phyloP scores from a whole-genome alignment of 371 early-diverging fungal genomes.

The Rhizopus stolonifer region DNA sequence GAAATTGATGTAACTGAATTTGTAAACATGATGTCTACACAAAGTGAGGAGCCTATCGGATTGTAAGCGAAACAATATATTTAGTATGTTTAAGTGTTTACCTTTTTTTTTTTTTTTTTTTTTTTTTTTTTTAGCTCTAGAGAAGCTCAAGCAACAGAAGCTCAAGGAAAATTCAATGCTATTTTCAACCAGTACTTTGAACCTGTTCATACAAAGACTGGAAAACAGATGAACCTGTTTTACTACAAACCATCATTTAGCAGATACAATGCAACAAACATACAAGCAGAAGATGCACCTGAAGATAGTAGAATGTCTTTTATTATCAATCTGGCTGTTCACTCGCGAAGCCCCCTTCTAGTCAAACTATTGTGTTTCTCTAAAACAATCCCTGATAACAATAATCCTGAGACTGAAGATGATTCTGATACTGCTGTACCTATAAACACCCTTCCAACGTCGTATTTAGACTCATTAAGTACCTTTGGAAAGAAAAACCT shows the following conservation, averaged over 20 bases:
- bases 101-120: no score
- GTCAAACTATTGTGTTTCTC: constrained; percentile 64
- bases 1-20: constrained; percentile 75
- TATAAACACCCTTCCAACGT: constrained; percentile 56
- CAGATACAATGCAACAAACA: constrained; percentile 10
- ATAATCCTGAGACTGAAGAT: not conserved
- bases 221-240: constrained; percentile 47
- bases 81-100: not conserved
- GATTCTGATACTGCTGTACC: constrained; percentile 43
- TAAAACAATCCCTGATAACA: not conserved
- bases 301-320: constrained; percentile 37
- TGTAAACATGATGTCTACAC: constrained; percentile 61
- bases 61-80: constrained; percentile 29
- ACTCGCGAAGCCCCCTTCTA: constrained; percentile 56
- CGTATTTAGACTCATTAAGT: constrained; percentile 35
- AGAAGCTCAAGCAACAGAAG: constrained; percentile 34
- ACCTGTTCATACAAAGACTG: constrained; percentile 43
- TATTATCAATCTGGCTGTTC: constrained; percentile 49
- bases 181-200: constrained; percentile 67
- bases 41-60: constrained; percentile 33
- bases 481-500: constrained; percentile 47
- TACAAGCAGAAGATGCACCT: constrained; percentile 5
- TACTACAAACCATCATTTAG: constrained; percentile 65
- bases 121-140: constrained; percentile 22
- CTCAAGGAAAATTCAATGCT: constrained; percentile 50